These are phyloP conservation scores for Gyrodon lividus DNA, from an alignment of 768 basidiomycete genomes.

Conservation along the genomic window DNA sequence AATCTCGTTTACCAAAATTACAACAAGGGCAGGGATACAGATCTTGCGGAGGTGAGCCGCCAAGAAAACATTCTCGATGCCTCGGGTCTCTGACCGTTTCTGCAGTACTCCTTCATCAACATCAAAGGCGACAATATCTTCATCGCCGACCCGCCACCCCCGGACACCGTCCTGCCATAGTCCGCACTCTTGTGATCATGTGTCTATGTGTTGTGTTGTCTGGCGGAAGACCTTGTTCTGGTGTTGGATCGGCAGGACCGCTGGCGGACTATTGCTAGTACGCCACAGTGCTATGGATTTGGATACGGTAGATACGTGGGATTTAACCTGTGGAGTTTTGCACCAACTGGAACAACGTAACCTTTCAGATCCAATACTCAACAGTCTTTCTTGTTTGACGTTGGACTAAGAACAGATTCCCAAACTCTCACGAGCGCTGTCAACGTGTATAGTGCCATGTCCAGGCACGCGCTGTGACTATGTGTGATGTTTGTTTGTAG, in stretches of 20 bases:
- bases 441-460: too few species aligned
- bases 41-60: conserved; percentile 47
- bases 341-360: too few species aligned
- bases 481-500: conserved; percentile 12
- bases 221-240: neutral
- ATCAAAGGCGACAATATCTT: conserved; percentile 50
- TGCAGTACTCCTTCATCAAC: conserved; percentile 55
- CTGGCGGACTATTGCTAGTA: neutral
- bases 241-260: neutral
- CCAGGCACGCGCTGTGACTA: too few species aligned
- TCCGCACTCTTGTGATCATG: neutral
- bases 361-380: too few species aligned
- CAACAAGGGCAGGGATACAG: conserved; percentile 43
- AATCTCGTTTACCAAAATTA: conserved; percentile 61
- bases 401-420: too few species aligned
- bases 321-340: neutral
- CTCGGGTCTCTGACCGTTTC: conserved; percentile 3
- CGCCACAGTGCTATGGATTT: conserved; percentile 22
- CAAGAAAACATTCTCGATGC: neutral
- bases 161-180: conserved; percentile 15
- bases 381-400: neutral
- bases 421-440: too few species aligned
- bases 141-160: conserved; percentile 28
- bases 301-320: conserved; percentile 15
- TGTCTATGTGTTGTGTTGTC: conserved; percentile 1